phyloP scores from a whole-genome alignment of 2,329 filamentous ascomycete species.

The Bipolaris victoriae region DNA sequence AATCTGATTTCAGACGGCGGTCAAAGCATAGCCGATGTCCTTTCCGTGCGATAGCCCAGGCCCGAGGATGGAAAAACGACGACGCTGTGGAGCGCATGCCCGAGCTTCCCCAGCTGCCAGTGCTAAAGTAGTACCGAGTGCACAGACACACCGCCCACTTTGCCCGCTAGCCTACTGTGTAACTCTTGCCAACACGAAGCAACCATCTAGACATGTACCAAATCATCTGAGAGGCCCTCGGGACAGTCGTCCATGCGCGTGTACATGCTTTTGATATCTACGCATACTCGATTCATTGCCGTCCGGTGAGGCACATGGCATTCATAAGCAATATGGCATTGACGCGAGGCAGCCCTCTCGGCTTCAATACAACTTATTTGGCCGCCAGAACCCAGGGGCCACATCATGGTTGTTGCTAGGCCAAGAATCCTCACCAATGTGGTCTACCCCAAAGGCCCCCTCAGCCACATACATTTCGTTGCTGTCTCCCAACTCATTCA shows the following conservation, averaged over 20 bases:
- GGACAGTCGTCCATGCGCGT: neutral
- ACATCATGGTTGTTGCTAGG: constrained; percentile 22
- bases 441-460: neutral
- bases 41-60: constrained; percentile 21
- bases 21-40: constrained; percentile 20
- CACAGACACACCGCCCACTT: constrained; percentile 19
- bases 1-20: constrained; percentile 15
- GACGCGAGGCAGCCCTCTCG: neutral
- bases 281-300: neutral
- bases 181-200: neutral
- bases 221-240: too few relatives aligned
- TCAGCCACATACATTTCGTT: neutral
- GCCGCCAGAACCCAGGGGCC: constrained; percentile 52
- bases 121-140: constrained; percentile 10
- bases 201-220: neutral
- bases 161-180: neutral
- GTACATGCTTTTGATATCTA: neutral
- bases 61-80: constrained; percentile 34
- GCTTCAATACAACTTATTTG: constrained; percentile 53
- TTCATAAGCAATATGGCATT: neutral
- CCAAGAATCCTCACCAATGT: constrained; percentile 5
- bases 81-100: constrained; percentile 8
- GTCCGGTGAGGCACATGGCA: neutral
- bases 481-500: neutral
- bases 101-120: constrained; percentile 1